Conservation (phyloP, 495 filamentous ascomycete species). For the Hypoxylon intermedium region DNA sequence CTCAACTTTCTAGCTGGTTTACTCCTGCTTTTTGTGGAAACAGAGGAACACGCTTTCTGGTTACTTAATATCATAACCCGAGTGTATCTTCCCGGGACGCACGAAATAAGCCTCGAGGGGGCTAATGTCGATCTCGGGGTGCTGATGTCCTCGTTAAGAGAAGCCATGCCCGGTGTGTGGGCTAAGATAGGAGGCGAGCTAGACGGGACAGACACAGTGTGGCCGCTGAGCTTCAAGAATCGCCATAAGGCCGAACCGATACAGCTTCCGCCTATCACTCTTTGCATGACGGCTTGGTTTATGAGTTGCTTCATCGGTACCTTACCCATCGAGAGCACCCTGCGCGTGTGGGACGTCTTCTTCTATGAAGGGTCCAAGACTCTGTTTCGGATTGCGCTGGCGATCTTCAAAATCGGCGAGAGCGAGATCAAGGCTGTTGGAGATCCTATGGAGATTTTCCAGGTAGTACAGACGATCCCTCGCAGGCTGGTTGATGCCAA, state of each 20-base stretch:
- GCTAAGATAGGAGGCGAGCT: slow-evolving; percentile 82
- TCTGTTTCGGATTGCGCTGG: slow-evolving; percentile 90
- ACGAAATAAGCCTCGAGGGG: slow-evolving; percentile 89
- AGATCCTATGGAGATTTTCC: slow-evolving; percentile 96
- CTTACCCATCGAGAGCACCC: slow-evolving; percentile 84
- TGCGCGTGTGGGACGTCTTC: slow-evolving; percentile 94
- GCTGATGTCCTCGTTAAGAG: slow-evolving; percentile 82
- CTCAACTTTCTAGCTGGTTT: slow-evolving; percentile 97
- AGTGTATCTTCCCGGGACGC: slow-evolving; percentile 87
- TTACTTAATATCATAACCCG: slow-evolving; percentile 92
- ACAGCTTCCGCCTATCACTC: slow-evolving; percentile 84
- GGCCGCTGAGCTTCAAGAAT: slow-evolving; percentile 46
- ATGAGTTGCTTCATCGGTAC: slow-evolving; percentile 97
- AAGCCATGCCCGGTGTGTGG: slow-evolving; percentile 86
- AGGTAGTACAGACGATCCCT: slow-evolving; percentile 91
- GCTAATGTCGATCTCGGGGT: slow-evolving; percentile 95
- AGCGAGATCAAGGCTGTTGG: slow-evolving; percentile 76
- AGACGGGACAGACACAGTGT: slow-evolving; percentile 58
- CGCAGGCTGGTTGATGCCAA: slow-evolving; percentile 82
- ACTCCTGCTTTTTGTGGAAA: slow-evolving; percentile 85
- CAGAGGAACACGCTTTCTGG: slow-evolving; percentile 92
- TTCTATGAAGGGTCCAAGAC: slow-evolving; percentile 96
- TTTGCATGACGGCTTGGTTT: slow-evolving; percentile 97
- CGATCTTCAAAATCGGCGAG: slow-evolving; percentile 92
- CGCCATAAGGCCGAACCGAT: slow-evolving; percentile 47